Evolutionary conservation across 164 flowering plant genomes (phyloP), one percentile per base, ranked within the genome.

Genomic region (Chloranthus sessilifolius): DNA sequence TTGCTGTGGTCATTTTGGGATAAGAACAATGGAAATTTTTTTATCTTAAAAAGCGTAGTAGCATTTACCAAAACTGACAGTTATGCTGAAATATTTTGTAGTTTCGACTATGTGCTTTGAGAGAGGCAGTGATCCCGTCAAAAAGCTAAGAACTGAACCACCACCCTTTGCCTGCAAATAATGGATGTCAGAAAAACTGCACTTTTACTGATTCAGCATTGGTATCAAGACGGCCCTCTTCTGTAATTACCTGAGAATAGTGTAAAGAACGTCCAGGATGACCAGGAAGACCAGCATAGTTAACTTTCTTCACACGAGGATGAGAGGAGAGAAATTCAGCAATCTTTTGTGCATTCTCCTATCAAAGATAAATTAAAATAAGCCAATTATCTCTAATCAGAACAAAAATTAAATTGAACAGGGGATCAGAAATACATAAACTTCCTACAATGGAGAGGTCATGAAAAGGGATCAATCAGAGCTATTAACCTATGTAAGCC

Each of bases 61-160:
- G n/a, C n/a, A 2, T 41, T 79, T 79, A 90, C 98, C 99, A 61
- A 94, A 94, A 65, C 97, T 92, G 63, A 92, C 99, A 23, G 99
- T 79, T 35, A 92, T 83, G 75, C 92, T 86, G 74, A 88, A 86
- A 59, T 76, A 92, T 58, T 84, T 84, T 33, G 95, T 81, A 11
- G 66, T 68, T 63, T 94, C 97, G 36, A 72, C 92, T 48, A 89
- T 59, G 67, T 89, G 92, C 69, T 85, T 89, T 0, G 97, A 94
- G 25, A 94, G 87, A 12, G 80, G 80, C 39, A 89, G 27, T 1
- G 99, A 94, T 0, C 99, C 99, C 0, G 99, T 94, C 61, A 74
- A 45, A 67, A 94, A 89, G 74, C 99, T 94, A 7, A 89, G 81
- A 55, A 94, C 97, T 31, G 97, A 83, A 22, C 99, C 99, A 37